Percentiles rank a stretch among this genome's conserved stretches.
Conservation (phyloP, 2,329 filamentous ascomycete genomes). For the Pseudogymnoascus sp. region DNA sequence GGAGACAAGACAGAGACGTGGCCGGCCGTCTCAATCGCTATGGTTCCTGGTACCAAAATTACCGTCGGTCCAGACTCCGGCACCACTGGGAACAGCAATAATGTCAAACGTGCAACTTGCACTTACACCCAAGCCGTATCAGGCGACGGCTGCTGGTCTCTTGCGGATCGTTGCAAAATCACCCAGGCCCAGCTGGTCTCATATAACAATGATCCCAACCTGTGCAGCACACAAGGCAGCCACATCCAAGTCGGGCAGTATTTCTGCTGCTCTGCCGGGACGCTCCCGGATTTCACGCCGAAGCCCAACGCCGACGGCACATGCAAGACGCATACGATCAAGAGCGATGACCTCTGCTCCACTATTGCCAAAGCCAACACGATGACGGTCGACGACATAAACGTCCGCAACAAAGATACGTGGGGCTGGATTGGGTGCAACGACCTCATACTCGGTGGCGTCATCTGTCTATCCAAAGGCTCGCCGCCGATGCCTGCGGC, state of each 20-base stretch:
- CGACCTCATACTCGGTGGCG: background rate
- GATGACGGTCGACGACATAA: background rate
- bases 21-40: too few relatives aligned
- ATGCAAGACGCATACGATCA: background rate
- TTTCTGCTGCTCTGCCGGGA: background rate
- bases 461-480: background rate
- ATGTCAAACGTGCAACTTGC: too few relatives aligned
- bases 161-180: slow-evolving; percentile 25
- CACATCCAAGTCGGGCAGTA: slow-evolving; percentile 24
- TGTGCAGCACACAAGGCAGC: slow-evolving; percentile 20
- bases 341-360: background rate
- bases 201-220: too few relatives aligned
- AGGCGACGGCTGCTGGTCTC: slow-evolving; percentile 23
- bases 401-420: background rate
- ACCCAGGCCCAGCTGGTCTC: too few relatives aligned
- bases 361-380: background rate
- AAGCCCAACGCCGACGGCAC: slow-evolving; percentile 20
- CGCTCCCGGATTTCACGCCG: background rate
- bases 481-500: background rate
- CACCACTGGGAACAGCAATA: too few relatives aligned
- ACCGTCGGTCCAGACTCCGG: too few relatives aligned
- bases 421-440: background rate
- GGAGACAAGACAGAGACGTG: too few relatives aligned
- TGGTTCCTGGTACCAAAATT: too few relatives aligned
- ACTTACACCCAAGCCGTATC: slow-evolving; percentile 14